These are phyloP conservation scores for Mycena olivaceomarginata DNA, from an alignment of 768 basidiomycete species.

Conservation along the genomic window DNA sequence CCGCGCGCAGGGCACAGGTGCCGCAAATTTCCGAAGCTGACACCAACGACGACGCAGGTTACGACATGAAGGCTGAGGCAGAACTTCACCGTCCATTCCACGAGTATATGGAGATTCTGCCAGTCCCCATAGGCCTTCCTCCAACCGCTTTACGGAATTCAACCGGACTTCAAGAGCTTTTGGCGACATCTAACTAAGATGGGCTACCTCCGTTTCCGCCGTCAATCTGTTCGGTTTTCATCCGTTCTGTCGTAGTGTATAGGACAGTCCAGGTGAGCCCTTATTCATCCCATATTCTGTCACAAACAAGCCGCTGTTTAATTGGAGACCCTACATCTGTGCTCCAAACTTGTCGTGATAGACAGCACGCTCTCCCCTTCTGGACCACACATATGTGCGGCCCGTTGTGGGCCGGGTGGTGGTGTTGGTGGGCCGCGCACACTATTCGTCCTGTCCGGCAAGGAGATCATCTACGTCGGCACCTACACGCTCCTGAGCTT, in stretches of 20 bases:
- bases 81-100: neutral
- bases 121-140: neutral
- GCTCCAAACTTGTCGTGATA: neutral
- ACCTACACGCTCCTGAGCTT: neutral
- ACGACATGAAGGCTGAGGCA: neutral
- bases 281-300: too few species aligned
- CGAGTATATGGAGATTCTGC: neutral
- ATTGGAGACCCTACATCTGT: neutral
- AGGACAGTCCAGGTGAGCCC: neutral
- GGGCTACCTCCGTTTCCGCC: neutral
- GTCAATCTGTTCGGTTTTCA: neutral
- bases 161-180: too few species aligned
- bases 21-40: too few species aligned
- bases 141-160: neutral
- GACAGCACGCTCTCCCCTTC: conserved; percentile 1
- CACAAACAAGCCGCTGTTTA: neutral
- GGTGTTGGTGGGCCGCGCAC: neutral
- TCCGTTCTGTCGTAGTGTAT: neutral
- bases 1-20: too few species aligned
- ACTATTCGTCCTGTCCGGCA: neutral
- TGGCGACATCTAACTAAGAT: neutral
- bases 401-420: conserved; percentile 1
- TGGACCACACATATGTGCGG: conserved; percentile 9
- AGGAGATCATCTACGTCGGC: neutral
- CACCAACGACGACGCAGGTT: too few species aligned